Base-by-base conservation (phyloP, 2,329 filamentous ascomycete genomes). In the Stemphylium beticola region DNA sequence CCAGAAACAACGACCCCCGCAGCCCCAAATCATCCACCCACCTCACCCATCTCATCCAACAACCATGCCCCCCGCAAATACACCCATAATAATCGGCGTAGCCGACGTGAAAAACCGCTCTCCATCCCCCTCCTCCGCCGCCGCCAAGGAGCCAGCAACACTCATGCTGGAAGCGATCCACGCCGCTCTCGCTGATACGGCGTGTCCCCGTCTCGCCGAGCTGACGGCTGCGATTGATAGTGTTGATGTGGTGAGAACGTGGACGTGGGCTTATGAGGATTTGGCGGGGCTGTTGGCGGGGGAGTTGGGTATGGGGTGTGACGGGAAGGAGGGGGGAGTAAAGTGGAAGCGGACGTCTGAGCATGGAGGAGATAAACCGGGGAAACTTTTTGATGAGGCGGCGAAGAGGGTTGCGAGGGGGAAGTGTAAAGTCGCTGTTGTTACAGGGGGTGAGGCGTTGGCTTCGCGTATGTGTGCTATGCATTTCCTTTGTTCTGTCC, bases 251-350 rank as follows among this genome's bases (percentile, higher is more conserved):
- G 85, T 88, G 9, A 79, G 78, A 36, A 84, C 84, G 0, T 89
- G 86, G 86, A 87, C 86, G 0, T 88, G 86, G 86, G 81, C 83
- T 0, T 89, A 89, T 65, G 72, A 78, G 1, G 82, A 89, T 65
- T 71, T 88, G 1, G 84, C 86, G 0, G 78, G 76, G 4, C 72
- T 85, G 1, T 66, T 90, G 5, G 77, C 81, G 0, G 61, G 80
- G 34, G 79, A 76, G 33, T 69, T 89, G 2, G 77, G 76, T 0
- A 74, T 84, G 3, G 22, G 22, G 3, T 4, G 22, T 22, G 22
- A 22, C 4, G 22, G 22, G 22, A 22, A 22, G 6, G 68, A 78
- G 2, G 71, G 82, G 12, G 37, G 32, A 10, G 76, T 82, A 0
- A 75, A 73, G 1, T 81, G 84, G 61, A 79, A 76, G 42, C 71